Evolutionary conservation across 495 filamentous ascomycete species (phyloP).

Genomic region (Aspergillus haitiensis): DNA sequence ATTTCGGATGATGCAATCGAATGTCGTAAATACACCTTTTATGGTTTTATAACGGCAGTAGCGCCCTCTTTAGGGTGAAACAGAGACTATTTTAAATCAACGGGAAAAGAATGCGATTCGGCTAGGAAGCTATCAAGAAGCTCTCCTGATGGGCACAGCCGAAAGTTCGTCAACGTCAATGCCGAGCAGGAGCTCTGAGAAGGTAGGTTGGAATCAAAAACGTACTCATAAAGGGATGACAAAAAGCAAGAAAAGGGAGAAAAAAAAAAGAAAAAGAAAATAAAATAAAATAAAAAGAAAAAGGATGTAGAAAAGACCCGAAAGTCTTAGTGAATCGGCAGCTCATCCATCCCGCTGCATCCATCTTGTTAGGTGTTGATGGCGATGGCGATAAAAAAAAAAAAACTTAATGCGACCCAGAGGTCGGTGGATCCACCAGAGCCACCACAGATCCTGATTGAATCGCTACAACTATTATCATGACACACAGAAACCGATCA

Average conservation of each 20-base stretch:
- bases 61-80: not conserved
- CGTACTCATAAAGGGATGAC: too few species aligned
- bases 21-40: conserved; percentile 9
- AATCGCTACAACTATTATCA: not conserved
- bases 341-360: not conserved
- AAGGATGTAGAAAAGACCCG: not conserved
- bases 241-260: not conserved
- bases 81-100: too few species aligned
- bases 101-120: not conserved
- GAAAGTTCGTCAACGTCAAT: too few species aligned
- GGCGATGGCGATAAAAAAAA: conserved; percentile 13
- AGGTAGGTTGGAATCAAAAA: not conserved
- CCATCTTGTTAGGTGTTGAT: not conserved
- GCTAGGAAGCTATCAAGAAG: too few species aligned
- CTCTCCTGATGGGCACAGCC: too few species aligned
- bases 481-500: conserved; percentile 56
- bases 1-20: conserved; percentile 42
- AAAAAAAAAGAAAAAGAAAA: conserved; percentile 4
- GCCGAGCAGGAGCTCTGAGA: too few species aligned
- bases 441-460: not conserved
- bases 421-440: conserved; percentile 14
- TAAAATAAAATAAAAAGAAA: not conserved
- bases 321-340: not conserved
- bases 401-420: conserved; percentile 16
- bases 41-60: not conserved